phyloP scores from a whole-genome alignment of 2,329 filamentous ascomycete species.

The Fusarium palustre region DNA sequence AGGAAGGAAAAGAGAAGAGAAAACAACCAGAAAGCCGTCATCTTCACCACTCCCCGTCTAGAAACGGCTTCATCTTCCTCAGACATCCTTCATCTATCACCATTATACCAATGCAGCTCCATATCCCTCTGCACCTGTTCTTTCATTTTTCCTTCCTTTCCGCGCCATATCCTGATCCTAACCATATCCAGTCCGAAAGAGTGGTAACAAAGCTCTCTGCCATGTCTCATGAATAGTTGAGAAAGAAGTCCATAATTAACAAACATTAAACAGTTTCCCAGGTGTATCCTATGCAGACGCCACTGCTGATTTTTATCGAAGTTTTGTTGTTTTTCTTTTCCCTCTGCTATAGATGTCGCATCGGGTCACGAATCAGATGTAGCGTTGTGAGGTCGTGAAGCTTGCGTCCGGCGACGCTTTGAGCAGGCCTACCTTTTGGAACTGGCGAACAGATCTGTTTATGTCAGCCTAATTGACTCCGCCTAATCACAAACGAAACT shows the following conservation, averaged over 20 bases:
- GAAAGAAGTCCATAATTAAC: slow-evolving; percentile 20
- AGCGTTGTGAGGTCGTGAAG: neutral
- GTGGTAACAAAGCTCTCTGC: slow-evolving; percentile 34
- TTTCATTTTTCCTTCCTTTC: slow-evolving; percentile 32
- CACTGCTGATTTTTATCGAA: slow-evolving; percentile 35
- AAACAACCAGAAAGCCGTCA: slow-evolving; percentile 38
- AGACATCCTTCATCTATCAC: slow-evolving; percentile 26
- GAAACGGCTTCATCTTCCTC: slow-evolving; percentile 26
- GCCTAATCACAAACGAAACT: slow-evolving; percentile 41
- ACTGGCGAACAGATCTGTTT: slow-evolving; percentile 54
- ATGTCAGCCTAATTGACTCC: slow-evolving; percentile 48
- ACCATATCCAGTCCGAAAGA: slow-evolving; percentile 39
- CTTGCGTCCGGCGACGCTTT: neutral
- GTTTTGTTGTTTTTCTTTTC: slow-evolving; percentile 35
- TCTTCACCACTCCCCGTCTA: slow-evolving; percentile 30
- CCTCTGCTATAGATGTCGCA: neutral
- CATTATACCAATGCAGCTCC: slow-evolving; percentile 35
- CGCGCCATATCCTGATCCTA: slow-evolving; percentile 33
- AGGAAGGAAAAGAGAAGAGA: slow-evolving; percentile 26
- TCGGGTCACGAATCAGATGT: neutral
- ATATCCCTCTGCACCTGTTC: slow-evolving; percentile 19
- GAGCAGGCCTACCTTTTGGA: slow-evolving; percentile 51
- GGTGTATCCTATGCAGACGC: slow-evolving; percentile 34
- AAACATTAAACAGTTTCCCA: slow-evolving; percentile 46
- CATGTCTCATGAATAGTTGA: slow-evolving; percentile 34